Evolutionary conservation across 2,329 filamentous ascomycete genomes (phyloP).

Genomic region (Cladophialophora yegresii): DNA sequence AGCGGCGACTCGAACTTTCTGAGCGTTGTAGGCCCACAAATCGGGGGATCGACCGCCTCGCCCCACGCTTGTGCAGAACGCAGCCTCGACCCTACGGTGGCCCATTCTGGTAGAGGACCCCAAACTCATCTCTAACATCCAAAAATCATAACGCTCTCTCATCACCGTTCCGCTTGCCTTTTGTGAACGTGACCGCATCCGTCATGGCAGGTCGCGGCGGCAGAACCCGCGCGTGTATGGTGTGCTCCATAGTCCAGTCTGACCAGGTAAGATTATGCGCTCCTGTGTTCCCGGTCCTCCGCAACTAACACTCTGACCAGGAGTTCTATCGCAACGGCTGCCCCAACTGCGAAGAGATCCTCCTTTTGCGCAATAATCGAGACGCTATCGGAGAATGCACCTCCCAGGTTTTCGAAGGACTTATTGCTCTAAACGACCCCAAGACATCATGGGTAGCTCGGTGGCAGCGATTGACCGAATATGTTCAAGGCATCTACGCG

Average conservation of each 20-base stretch:
- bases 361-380: slow-evolving; percentile 74
- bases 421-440: slow-evolving; percentile 85
- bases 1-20: slow-evolving; percentile 16
- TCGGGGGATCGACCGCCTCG: background rate
- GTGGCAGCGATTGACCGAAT: slow-evolving; percentile 88
- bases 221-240: slow-evolving; percentile 95
- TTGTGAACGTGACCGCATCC: background rate
- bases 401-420: slow-evolving; percentile 90
- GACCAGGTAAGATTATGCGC: slow-evolving; percentile 59
- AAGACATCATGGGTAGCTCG: slow-evolving; percentile 88
- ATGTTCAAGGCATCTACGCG: slow-evolving; percentile 87
- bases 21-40: slow-evolving; percentile 1
- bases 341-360: slow-evolving; percentile 93
- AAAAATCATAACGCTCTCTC: background rate
- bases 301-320: slow-evolving; percentile 46
- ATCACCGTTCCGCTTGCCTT: background rate
- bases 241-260: slow-evolving; percentile 92
- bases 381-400: slow-evolving; percentile 92
- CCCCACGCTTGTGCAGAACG: background rate
- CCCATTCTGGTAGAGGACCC: background rate
- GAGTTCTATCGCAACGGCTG: slow-evolving; percentile 86
- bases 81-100: background rate
- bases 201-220: slow-evolving; percentile 61
- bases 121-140: background rate
- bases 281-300: slow-evolving; percentile 26